Conservation (phyloP, 2,329 filamentous ascomycete species). For the Arthroderma sp. region DNA sequence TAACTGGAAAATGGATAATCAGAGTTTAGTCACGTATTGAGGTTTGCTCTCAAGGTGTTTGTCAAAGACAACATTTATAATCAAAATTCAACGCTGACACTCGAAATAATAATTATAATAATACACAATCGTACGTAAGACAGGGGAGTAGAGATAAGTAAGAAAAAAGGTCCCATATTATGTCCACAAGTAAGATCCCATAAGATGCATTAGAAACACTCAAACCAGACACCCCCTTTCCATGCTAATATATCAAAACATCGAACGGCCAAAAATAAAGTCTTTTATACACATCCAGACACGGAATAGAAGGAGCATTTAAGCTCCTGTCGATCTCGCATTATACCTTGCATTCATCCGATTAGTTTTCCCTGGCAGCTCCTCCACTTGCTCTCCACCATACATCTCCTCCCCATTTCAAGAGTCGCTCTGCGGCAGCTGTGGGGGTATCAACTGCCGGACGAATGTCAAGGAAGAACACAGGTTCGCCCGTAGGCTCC, state of each 20-base stretch:
- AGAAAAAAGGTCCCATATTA: background rate
- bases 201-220: conserved; percentile 1
- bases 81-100: no score
- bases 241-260: background rate
- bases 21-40: background rate
- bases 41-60: no score
- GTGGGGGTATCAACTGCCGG: conserved; percentile 74
- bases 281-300: background rate
- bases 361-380: conserved; percentile 39
- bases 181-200: background rate
- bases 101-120: background rate
- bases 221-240: background rate
- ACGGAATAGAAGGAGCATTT: background rate
- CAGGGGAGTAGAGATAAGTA: background rate
- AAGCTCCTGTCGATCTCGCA: background rate
- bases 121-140: background rate
- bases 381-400: conserved; percentile 85
- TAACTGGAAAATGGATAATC: background rate
- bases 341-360: background rate
- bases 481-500: conserved; percentile 75
- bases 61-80: background rate
- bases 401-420: conserved; percentile 83
- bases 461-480: conserved; percentile 90
- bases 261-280: background rate
- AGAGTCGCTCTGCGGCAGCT: conserved; percentile 65